phyloP scores from a whole-genome alignment of 163 green algal species.

The Volvox carteri region DNA sequence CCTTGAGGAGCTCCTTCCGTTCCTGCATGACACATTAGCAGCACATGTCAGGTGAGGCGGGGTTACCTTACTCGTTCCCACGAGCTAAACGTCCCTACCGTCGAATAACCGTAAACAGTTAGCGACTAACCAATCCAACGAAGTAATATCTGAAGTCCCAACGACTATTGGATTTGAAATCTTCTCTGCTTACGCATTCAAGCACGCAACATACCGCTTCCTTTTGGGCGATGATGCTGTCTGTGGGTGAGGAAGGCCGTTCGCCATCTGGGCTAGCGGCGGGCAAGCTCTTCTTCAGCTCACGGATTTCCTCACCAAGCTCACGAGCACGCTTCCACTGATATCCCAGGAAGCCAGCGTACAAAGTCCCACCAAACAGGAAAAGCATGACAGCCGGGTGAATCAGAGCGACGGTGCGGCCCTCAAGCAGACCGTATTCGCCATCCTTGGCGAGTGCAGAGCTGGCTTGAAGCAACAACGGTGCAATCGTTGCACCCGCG shows the following conservation, averaged over 20 bases:
- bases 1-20: slow-evolving; percentile 91
- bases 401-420: slow-evolving; percentile 66
- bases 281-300: slow-evolving; percentile 85
- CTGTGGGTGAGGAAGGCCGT: slow-evolving; percentile 60
- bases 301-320: slow-evolving; percentile 88
- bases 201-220: slow-evolving; percentile 71
- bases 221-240: slow-evolving; percentile 70
- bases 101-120: too few relatives aligned
- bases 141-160: too few relatives aligned
- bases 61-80: too few relatives aligned
- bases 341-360: slow-evolving; percentile 92
- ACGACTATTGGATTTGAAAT: too few relatives aligned
- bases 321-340: slow-evolving; percentile 80
- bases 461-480: slow-evolving; percentile 44
- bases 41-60: too few relatives aligned
- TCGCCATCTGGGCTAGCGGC: slow-evolving; percentile 70
- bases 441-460: slow-evolving; percentile 54
- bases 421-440: slow-evolving; percentile 71
- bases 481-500: not conserved
- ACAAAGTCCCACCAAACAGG: slow-evolving; percentile 86
- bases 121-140: too few relatives aligned
- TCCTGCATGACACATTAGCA: slow-evolving; percentile 86
- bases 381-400: slow-evolving; percentile 83
- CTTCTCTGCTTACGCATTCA: too few relatives aligned
- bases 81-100: too few relatives aligned